Evolutionary conservation across 257 asterid genomes (phyloP).

Genomic region (Dorcoceras hygrometricum): DNA sequence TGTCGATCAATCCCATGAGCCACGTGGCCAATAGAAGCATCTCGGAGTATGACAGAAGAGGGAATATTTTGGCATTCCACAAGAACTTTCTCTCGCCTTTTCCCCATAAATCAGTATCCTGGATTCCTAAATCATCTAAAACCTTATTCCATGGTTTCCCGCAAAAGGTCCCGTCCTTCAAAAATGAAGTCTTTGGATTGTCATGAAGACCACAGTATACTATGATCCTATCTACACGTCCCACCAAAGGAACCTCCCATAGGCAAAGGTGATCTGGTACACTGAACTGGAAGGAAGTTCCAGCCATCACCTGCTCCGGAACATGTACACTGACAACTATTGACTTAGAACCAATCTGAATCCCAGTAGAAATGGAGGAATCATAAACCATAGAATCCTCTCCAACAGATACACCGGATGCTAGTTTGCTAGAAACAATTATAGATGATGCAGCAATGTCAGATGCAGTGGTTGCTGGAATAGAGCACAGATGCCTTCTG

Average conservation of each 20-base stretch:
- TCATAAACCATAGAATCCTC: conserved; percentile 90
- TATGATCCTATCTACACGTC: conserved; percentile 54
- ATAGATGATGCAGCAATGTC: conserved; percentile 90
- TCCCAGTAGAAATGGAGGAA: conserved; percentile 63
- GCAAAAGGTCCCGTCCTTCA: conserved; percentile 80
- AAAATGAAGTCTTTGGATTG: conserved; percentile 65
- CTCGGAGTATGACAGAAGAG: conserved; percentile 63
- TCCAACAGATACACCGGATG: conserved; percentile 82
- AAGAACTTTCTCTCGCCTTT: conserved; percentile 56
- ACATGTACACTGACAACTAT: conserved; percentile 77
- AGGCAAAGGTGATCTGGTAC: conserved; percentile 98
- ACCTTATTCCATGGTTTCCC: conserved; percentile 95
- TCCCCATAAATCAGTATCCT: conserved; percentile 72
- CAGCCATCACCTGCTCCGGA: conserved; percentile 35
- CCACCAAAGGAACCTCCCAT: conserved; percentile 97
- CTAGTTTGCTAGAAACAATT: conserved; percentile 76
- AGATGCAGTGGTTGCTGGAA: conserved; percentile 85
- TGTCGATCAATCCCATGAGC: conserved; percentile 80
- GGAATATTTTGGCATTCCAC: conserved; percentile 94
- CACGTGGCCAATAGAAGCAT: conserved; percentile 80
- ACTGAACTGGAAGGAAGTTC: conserved; percentile 58
- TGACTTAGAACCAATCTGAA: conserved; percentile 89
- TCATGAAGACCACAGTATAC: conserved; percentile 95
- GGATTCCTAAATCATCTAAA: conserved; percentile 66
- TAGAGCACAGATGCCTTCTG: conserved; percentile 91